Evolutionary conservation across 164 flowering plant genomes (phyloP).

Genomic region (Stephania japonica): DNA sequence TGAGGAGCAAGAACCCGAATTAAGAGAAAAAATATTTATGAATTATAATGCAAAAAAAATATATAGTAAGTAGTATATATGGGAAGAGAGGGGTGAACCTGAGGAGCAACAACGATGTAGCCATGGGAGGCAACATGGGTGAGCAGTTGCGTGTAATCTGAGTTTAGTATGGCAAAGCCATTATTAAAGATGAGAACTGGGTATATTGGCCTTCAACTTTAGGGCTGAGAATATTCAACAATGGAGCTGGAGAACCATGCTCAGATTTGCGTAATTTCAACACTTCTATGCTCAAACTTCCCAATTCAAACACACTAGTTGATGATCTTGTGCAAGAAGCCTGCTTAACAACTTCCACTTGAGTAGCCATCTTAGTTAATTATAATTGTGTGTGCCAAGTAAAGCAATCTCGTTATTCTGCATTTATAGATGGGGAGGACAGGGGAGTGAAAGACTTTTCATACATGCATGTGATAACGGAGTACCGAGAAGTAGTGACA

Average conservation of each 20-base stretch:
- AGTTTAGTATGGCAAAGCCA: constrained; percentile 39
- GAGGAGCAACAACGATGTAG: constrained; percentile 56
- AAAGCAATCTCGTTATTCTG: too few relatives aligned
- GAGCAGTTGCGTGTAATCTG: constrained; percentile 49
- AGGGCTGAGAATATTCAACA: constrained; percentile 41
- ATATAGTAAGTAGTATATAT: too few relatives aligned
- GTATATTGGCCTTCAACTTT: constrained; percentile 28
- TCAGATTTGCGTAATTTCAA: neutral
- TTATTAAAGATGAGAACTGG: constrained; percentile 49
- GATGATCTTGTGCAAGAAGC: neutral
- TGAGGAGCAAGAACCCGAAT: too few relatives aligned
- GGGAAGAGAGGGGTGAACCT: constrained; percentile 24
- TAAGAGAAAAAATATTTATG: too few relatives aligned
- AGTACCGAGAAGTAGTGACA: too few relatives aligned
- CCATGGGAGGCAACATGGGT: constrained; percentile 63
- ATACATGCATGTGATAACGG: too few relatives aligned
- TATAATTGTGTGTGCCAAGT: too few relatives aligned
- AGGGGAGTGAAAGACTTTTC: too few relatives aligned
- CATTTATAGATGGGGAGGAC: too few relatives aligned
- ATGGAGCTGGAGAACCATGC: constrained; percentile 29
- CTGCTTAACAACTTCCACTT: neutral
- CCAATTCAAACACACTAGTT: constrained; percentile 15
- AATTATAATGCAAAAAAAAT: too few relatives aligned
- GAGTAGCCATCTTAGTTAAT: neutral
- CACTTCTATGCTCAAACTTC: neutral